Percentiles rank a stretch among this genome's conserved stretches.
phyloP scores from a whole-genome alignment of 1,139 yeast species.

The Debaryomyces coudertii region DNA sequence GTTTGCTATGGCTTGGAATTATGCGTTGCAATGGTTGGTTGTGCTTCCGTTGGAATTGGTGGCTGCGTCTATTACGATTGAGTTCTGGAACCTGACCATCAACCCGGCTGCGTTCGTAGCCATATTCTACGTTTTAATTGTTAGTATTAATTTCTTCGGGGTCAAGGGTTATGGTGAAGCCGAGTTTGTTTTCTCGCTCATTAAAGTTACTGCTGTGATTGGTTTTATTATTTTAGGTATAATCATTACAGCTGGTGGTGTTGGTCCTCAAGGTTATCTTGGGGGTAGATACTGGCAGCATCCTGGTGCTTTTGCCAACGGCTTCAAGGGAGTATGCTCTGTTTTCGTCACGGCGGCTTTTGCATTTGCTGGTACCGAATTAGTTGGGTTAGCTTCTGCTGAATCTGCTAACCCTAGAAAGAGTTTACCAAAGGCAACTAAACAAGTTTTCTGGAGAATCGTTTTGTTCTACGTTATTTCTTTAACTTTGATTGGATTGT shows the following conservation, averaged over 20 bases:
- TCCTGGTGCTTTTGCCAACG: conserved; percentile 70
- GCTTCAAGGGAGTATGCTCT: conserved; percentile 58
- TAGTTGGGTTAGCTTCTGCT: conserved; percentile 49
- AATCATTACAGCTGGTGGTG: conserved; percentile 68
- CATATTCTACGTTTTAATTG: conserved; percentile 63
- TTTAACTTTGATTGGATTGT: conserved; percentile 45
- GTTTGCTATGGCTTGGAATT: conserved; percentile 78
- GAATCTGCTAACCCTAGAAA: conserved; percentile 45
- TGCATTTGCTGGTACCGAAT: conserved; percentile 52
- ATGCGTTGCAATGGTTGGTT: conserved; percentile 71
- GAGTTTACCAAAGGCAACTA: conserved; percentile 47
- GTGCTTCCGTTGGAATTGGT: conserved; percentile 74
- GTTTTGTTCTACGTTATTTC: conserved; percentile 47
- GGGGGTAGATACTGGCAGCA: conserved; percentile 62
- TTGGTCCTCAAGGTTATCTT: conserved; percentile 50
- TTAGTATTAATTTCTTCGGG: conserved; percentile 60
- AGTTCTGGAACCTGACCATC: conserved; percentile 61
- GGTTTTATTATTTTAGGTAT: conserved; percentile 77
- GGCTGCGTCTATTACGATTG: conserved; percentile 72
- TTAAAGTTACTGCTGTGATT: conserved; percentile 64
- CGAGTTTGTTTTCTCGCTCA: conserved; percentile 61
- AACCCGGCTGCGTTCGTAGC: conserved; percentile 71
- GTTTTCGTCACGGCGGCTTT: conserved; percentile 51
- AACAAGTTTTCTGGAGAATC: conserved; percentile 53
- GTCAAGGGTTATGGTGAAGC: conserved; percentile 75